Evolutionary conservation across 352 stramenopile genomes (phyloP), one percentile per base, ranked within the genome.

Genomic region (Phytophthora megakarya): DNA sequence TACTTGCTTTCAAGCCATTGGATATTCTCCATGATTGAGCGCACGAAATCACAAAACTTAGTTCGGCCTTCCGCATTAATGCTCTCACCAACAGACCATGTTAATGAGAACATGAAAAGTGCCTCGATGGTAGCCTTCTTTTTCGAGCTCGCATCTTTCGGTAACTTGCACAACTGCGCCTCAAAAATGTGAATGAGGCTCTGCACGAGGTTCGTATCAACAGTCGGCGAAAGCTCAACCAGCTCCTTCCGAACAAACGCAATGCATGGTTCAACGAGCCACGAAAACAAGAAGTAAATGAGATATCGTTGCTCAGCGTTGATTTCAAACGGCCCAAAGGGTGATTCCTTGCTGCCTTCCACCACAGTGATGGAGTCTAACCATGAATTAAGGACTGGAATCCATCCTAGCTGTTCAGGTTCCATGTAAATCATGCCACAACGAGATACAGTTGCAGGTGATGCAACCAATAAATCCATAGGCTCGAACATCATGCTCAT

Each of bases 401-500:
- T 67, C 92, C 90, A 98, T 1, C 91, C 90, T 13, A 98, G 73
- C 54, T 97, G 92, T 43, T 93, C 86, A 7, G 92, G 89, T 59
- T 98, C 93, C 85, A 96, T 97, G 73, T 97, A 98, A 57, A 98
- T 97, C 90, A 98, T 98, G 5, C 94, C 95, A 50, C 93, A 96
- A 10, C 94, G 88, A 44, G 86, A 97, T 7, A 98, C 94, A 3
- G 95, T 98, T 1, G 95, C 94, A 3, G 95, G 95, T 0, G 89
- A 97, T 2, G 95, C 95, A 8, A 97, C 88, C n/a, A 98, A 73
- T 40, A 98, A 73, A 68, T 98, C 90, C 86, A 97, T 96, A 1
- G 92, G 90, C 68, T 98, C 95, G 45, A 98, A 98, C 79, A 98
- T 97, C 94, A 98, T 98, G 53, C 90, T 98, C 91, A 98, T 98